phyloP scores from a whole-genome alignment of 1,284 basidiomycete genomes.

The Boletus sp. region DNA sequence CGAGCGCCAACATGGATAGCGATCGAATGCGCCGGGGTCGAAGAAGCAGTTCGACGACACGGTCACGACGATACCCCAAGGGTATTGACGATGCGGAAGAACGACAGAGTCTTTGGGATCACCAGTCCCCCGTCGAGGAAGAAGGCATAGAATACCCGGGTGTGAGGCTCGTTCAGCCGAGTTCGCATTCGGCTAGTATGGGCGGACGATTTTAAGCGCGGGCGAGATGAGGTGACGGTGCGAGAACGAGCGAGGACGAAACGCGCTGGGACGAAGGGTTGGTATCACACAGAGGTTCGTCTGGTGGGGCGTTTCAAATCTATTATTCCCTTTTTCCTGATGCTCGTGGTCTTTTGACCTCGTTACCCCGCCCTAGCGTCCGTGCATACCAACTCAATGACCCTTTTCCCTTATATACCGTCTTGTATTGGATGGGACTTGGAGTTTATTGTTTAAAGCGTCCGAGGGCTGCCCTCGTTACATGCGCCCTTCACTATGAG shows the following conservation, averaged over 20 bases:
- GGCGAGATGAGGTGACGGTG: not conserved
- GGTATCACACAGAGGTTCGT: not conserved
- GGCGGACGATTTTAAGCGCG: conserved; percentile 20
- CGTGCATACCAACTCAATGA: not conserved
- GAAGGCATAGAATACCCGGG: conserved; percentile 10
- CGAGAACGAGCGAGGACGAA: not conserved
- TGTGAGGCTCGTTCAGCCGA: conserved; percentile 24
- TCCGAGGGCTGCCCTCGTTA: not conserved
- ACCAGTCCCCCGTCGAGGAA: conserved; percentile 24
- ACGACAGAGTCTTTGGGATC: conserved; percentile 26
- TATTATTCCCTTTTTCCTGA: no score
- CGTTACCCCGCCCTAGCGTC: not conserved
- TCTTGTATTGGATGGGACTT: not conserved
- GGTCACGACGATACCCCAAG: conserved; percentile 27
- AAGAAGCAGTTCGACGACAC: conserved; percentile 27
- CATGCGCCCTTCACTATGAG: no score
- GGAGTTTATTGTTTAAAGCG: not conserved
- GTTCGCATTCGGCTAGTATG: not conserved
- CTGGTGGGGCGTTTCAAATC: no score
- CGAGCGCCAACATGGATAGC: not conserved
- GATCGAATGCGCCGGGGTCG: conserved; percentile 9
- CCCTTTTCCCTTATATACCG: not conserved
- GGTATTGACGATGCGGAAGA: conserved; percentile 30
- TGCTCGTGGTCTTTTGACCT: not conserved
- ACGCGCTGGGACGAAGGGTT: not conserved